Evolutionary conservation across 1,139 yeast species (phyloP).

Genomic region (Taiozyma sp.): DNA sequence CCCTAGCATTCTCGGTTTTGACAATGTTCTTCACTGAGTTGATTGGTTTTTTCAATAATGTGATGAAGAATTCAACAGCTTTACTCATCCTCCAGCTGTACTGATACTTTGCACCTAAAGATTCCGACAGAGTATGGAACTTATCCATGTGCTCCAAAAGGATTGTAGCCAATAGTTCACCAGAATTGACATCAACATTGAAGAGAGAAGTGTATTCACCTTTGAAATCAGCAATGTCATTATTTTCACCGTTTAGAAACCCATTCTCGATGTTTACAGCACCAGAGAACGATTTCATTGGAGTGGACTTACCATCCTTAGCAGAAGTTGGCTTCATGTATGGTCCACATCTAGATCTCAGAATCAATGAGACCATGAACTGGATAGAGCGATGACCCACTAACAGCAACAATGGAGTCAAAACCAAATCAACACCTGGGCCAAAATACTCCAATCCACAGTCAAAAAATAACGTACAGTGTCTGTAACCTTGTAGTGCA

Average conservation of each 20-base stretch:
- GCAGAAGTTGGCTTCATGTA: constrained; percentile 24
- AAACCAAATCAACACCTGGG: constrained; percentile 35
- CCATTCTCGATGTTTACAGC: constrained; percentile 14
- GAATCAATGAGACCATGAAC: constrained; percentile 44
- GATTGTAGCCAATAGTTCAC: constrained; percentile 31
- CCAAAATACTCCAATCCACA: constrained; percentile 35
- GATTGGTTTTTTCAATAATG: constrained; percentile 33
- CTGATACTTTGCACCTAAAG: constrained; percentile 39
- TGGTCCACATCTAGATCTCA: constrained; percentile 42
- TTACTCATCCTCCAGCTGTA: constrained; percentile 53
- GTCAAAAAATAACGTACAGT: constrained; percentile 33
- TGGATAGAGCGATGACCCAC: constrained; percentile 48
- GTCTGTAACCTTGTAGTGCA: constrained; percentile 36
- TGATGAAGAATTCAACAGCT: constrained; percentile 40
- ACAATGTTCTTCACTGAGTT: constrained; percentile 22
- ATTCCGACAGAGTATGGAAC: constrained; percentile 30
- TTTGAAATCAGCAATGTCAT: constrained; percentile 16
- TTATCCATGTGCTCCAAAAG: constrained; percentile 32
- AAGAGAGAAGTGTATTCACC: constrained; percentile 13
- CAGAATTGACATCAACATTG: constrained; percentile 27
- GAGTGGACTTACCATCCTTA: constrained; percentile 6
- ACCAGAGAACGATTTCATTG: constrained; percentile 8
- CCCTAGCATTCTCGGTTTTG: constrained; percentile 18
- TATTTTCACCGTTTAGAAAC: constrained; percentile 13
- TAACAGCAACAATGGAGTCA: constrained; percentile 43